These are phyloP conservation scores for Blyttiomyces sp. DNA, from an alignment of 371 early-diverging fungal species.

Conservation along the genomic window DNA sequence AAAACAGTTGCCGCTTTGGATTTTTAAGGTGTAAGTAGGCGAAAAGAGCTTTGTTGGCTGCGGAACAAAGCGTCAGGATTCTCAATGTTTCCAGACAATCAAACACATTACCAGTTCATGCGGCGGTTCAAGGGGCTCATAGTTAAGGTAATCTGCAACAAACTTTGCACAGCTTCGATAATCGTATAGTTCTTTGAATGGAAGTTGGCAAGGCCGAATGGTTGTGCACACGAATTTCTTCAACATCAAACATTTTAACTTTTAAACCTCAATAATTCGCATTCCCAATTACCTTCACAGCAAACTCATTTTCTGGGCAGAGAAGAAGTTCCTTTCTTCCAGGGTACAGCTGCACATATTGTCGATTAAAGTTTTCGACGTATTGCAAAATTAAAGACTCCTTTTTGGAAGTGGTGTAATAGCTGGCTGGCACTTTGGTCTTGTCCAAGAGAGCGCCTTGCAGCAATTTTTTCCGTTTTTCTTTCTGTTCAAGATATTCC, in stretches of 20 bases:
- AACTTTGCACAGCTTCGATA: constrained; percentile 48
- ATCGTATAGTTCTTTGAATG: constrained; percentile 50
- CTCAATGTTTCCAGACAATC: background rate
- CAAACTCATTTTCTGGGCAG: constrained; percentile 46
- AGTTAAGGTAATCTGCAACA: constrained; percentile 46
- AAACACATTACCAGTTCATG: constrained; percentile 45
- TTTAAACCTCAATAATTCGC: background rate
- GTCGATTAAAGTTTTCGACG: constrained; percentile 49
- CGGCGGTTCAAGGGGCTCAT: constrained; percentile 48
- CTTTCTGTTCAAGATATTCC: constrained; percentile 31
- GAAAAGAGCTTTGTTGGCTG: constrained; percentile 41
- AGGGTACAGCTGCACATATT: constrained; percentile 50
- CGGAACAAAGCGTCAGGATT: background rate
- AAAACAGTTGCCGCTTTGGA: constrained; percentile 50
- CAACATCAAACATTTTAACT: background rate
- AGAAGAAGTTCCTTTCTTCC: constrained; percentile 45
- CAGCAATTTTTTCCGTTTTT: constrained; percentile 16
- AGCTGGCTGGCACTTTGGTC: constrained; percentile 31
- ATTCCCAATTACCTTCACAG: constrained; percentile 27
- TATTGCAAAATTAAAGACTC: constrained; percentile 40
- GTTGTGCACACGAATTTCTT: constrained; percentile 55
- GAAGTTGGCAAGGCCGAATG: constrained; percentile 47
- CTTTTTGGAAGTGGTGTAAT: constrained; percentile 40
- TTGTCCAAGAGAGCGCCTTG: constrained; percentile 32
- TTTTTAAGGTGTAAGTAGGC: constrained; percentile 46